Base-by-base conservation (phyloP, 208 protist species). In the Acanthamoeba triangularis region DNA sequence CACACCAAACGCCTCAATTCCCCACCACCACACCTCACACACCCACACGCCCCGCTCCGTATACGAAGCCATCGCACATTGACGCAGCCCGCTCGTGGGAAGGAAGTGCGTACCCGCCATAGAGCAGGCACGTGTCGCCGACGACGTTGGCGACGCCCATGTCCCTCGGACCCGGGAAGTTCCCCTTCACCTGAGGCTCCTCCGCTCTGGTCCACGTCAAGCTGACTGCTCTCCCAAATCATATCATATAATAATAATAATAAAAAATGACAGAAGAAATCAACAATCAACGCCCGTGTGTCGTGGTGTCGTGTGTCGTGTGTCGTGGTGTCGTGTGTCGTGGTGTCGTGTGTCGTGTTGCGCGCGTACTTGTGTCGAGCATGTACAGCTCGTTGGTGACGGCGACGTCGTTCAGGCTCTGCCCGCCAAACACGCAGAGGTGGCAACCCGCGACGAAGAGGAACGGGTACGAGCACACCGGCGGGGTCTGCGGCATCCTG, bases 381-480 rank as follows among this genome's bases (percentile, higher is more conserved):
- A 85, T 85, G 78, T 85, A 85, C 16, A 85, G 16, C 28, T 59
- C 44, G 25, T 56, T 59, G 41, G 78, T 85, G 18, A 85, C 78
- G 44, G 78, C 78, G 4, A 56, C 23, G 47, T 85, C 78, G 47
- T 7, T 85, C 8, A 85, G 78, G 47, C 78, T 85, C 47, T 85
- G 78, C 5, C 78, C 78, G 2, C 78, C 85, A 44, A 72, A 63
- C 11, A 91, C 14, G 85, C 13, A 65, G 85, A 91, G 20, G 37
- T 91, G 61, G 59, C 61, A 74, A 3, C 85, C 85, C 56, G 63
- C 13, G 10, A 44, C n/a, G 59, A 91, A 91, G 6, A 91, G 7
- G 85, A 91, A 91, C 20, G 85, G 85, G 28, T 91, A 91, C 25
- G 56, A 91, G 37, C 52, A 91, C 25, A 63, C 56, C 59, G 85